phyloP scores from a whole-genome alignment of 495 filamentous ascomycete species.

The Penicillium arizonense region DNA sequence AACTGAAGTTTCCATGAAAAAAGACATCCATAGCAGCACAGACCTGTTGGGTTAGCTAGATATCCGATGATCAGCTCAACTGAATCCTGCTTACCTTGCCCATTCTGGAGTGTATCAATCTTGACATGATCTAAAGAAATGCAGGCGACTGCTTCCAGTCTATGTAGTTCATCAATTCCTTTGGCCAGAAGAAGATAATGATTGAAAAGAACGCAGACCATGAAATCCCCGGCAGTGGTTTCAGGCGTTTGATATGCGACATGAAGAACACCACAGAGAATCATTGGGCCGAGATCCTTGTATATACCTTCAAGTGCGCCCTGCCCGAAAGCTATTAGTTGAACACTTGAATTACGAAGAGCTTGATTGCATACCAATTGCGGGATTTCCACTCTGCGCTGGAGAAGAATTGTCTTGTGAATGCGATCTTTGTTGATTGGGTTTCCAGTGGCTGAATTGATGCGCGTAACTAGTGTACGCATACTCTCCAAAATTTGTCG shows the following conservation, averaged over 20 bases:
- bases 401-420: slow-evolving; percentile 52
- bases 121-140: slow-evolving; percentile 68
- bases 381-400: slow-evolving; percentile 60
- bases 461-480: slow-evolving; percentile 65
- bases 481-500: slow-evolving; percentile 70
- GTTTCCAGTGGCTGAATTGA: slow-evolving; percentile 69
- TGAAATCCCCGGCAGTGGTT: slow-evolving; percentile 70
- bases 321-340: slow-evolving; percentile 25
- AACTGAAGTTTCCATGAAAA: slow-evolving; percentile 96
- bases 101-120: slow-evolving; percentile 77
- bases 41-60: slow-evolving; percentile 47
- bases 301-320: slow-evolving; percentile 51
- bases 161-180: slow-evolving; percentile 53
- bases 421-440: slow-evolving; percentile 43
- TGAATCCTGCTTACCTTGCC: slow-evolving; percentile 59
- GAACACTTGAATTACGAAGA: not conserved
- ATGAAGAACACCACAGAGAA: slow-evolving; percentile 83
- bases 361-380: slow-evolving; percentile 55
- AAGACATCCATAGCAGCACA: slow-evolving; percentile 80
- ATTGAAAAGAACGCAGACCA: slow-evolving; percentile 83
- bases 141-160: slow-evolving; percentile 72
- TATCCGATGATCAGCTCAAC: not conserved
- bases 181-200: slow-evolving; percentile 78
- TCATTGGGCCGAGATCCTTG: slow-evolving; percentile 76
- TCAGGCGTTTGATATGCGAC: slow-evolving; percentile 74